Percentiles rank a stretch among this genome's conserved stretches.
Evolutionary conservation across 2,329 filamentous ascomycete species (phyloP).

Genomic region (Nothomitra cinnamomea): DNA sequence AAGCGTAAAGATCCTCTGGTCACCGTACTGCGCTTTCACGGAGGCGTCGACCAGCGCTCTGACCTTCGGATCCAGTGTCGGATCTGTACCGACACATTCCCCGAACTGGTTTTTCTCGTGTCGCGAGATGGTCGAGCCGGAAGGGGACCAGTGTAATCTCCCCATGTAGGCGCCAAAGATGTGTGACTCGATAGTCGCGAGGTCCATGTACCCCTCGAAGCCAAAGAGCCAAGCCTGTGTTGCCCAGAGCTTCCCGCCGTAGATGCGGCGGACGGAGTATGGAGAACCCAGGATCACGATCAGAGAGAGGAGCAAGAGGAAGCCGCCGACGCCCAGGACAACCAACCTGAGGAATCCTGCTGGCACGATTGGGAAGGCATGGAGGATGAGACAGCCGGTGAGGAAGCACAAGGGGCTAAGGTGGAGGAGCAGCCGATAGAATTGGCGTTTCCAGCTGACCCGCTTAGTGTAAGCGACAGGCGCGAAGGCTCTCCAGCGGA

Average conservation of each 20-base stretch:
- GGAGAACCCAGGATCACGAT: constrained; percentile 19
- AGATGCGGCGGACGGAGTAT: constrained; percentile 19
- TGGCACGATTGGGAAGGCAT: too few species aligned
- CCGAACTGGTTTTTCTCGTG: constrained; percentile 17
- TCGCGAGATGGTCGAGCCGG: constrained; percentile 17
- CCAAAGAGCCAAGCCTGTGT: constrained; percentile 27
- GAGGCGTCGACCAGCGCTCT: not conserved
- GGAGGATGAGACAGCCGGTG: constrained; percentile 10
- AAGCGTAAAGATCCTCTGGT: constrained; percentile 19
- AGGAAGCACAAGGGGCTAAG: constrained; percentile 15
- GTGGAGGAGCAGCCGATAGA: not conserved
- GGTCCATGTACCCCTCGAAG: constrained; percentile 25
- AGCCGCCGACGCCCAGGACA: constrained; percentile 5
- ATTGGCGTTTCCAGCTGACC: not conserved
- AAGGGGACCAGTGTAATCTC: constrained; percentile 15
- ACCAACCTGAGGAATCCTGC: not conserved
- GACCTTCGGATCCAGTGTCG: constrained; percentile 7
- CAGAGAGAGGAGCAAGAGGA: constrained; percentile 10
- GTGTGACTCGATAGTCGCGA: constrained; percentile 21
- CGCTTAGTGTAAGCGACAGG: not conserved
- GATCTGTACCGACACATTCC: constrained; percentile 20
- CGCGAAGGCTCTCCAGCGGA: constrained; percentile 27
- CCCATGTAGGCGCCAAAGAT: constrained; percentile 23
- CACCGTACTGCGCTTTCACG: not conserved
- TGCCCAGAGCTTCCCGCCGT: constrained; percentile 24